These are phyloP conservation scores for Hibiscus mutabilis DNA, from an alignment of 345 rosid genomes.

Conservation along the genomic window DNA sequence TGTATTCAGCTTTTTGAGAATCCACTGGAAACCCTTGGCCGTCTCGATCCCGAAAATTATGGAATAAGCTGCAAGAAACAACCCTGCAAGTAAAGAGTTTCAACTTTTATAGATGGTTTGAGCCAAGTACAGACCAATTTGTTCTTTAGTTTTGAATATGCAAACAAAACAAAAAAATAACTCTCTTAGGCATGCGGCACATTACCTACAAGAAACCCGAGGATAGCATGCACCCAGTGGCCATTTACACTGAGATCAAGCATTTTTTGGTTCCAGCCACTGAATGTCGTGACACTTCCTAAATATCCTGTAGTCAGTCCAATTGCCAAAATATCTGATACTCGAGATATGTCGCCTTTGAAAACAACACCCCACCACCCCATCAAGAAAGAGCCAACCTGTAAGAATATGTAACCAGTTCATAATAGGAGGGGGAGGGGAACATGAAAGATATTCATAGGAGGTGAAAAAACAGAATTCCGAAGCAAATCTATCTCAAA, in stretches of 20 bases:
- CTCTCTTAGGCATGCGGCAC: not conserved
- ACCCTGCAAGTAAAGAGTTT: slow-evolving; percentile 36
- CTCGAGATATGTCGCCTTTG: slow-evolving; percentile 53
- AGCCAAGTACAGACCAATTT: not conserved
- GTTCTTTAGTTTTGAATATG: not conserved
- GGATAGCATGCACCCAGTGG: slow-evolving; percentile 56
- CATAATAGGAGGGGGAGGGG: not conserved
- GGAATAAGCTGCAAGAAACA: slow-evolving; percentile 69
- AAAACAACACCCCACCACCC: slow-evolving; percentile 91
- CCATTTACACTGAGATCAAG: slow-evolving; percentile 71
- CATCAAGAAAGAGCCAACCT: slow-evolving; percentile 98
- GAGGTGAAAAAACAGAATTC: not conserved
- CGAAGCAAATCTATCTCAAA: not conserved
- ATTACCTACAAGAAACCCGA: slow-evolving; percentile 72
- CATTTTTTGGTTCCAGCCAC: slow-evolving; percentile 98
- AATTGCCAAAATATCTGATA: slow-evolving; percentile 65
- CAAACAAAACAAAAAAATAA: not conserved
- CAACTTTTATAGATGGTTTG: not conserved
- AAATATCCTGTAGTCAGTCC: slow-evolving; percentile 83
- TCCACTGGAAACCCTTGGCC: slow-evolving; percentile 68
- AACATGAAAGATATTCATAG: not conserved
- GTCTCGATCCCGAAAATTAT: slow-evolving; percentile 73
- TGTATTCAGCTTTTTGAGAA: slow-evolving; percentile 22
- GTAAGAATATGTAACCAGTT: not conserved
- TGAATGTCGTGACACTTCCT: slow-evolving; percentile 95